Evolutionary conservation across 1,284 basidiomycete genomes (phyloP), one percentile per base, ranked within the genome.

Genomic region (Trichosporon ovoides): DNA sequence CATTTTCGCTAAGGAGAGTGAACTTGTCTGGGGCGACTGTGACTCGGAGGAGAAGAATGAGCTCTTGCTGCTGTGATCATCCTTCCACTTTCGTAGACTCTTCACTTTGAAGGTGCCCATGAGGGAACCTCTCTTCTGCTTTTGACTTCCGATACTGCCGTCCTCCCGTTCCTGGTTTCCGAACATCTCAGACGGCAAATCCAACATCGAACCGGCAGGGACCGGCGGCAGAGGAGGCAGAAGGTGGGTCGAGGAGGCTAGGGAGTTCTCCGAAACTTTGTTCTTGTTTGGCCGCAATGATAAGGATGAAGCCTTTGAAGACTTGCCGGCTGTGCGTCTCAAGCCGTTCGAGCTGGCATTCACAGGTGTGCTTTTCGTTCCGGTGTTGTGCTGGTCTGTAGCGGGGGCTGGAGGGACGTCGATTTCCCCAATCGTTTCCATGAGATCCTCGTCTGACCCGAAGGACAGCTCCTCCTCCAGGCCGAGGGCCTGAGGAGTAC

Each of bases 381-480:
- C 43, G 9, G 18, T 24, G 22, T 28, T 22, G 13, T 48, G 22
- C 43, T 31, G 13, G 16, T 3, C 10, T 37, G 46, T 19, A 37
- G 46, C 5, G 28, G 28, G 37, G 22, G 36, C n/a, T 16, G 51
- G 31, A 0, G 56, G 59, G 3, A 64, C n/a, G 3, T 53, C 36
- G 19, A 63, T 61, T 38, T 71, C 71, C 16, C 71, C 71, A n/a
- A 73, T 65, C 12, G 67, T 62, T 38, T 68, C 69, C 53, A 73
- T 57, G 16, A 68, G 60, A 55, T 73, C 71, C 53, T 73, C 71
- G 53, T 72, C 69, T 10, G 68, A 68, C 13, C 68, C 70, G 55
- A 71, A 74, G 2, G 68, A 66, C 11, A 71, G 61, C 60, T 74
- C 72, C 53, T 74, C 72, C 49, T 74, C 72, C 14, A 74, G 66